Base-by-base conservation (phyloP, 306 rosid species). In the Rubus idaeus region DNA sequence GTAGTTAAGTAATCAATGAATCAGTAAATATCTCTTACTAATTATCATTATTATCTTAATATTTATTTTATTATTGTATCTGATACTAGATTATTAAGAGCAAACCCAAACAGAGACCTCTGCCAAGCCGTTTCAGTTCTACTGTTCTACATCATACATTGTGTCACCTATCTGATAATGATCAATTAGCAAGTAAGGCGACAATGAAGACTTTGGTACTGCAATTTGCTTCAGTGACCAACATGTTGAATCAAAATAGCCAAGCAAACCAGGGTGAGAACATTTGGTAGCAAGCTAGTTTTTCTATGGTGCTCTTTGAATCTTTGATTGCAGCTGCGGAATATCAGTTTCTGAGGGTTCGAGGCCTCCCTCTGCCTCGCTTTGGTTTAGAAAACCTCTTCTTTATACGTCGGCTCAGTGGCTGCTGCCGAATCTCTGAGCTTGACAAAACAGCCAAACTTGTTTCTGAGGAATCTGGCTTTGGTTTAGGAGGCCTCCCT, bases 401-500 rank as follows among this genome's bases (percentile, higher is more conserved):
- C 14, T 20, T 56, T n/a, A 5, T 20, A n/a, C 30, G 12, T 56
- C 21, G 62, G 62, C 30, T 56, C 4, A 0, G 13, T 12, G 62
- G 62, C 26, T 55, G 61, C 11, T n/a, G 60, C 61, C 8, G 35
- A 57, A 57, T 3, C 2, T 21, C 37, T 56, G 62, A 56, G 12
- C 30, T 56, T 56, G 35, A 56, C 12, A 56, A 10, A 56, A 20
- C 13, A 8, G 62, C 10, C 62, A 56, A 1, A 13, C 30, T 41
- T 39, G 58, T 68, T 5, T 73, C 51, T 72, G 66, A n/a, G n/a
- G n/a, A 10, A 6, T 39, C 8, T 8, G 10, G 44, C 18, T 53
- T 45, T 61, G 72, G 20, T 21, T 13, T 47, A 17, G 62, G 52
- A 78, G 63, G 75, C 46, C 57, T 71, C 40, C 74, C 79, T 37